A percentile compares a stretch with the other conserved stretches of the same genome.
phyloP scores from a whole-genome alignment of 441 rosid genomes.

The Bruguiera hainesii region DNA sequence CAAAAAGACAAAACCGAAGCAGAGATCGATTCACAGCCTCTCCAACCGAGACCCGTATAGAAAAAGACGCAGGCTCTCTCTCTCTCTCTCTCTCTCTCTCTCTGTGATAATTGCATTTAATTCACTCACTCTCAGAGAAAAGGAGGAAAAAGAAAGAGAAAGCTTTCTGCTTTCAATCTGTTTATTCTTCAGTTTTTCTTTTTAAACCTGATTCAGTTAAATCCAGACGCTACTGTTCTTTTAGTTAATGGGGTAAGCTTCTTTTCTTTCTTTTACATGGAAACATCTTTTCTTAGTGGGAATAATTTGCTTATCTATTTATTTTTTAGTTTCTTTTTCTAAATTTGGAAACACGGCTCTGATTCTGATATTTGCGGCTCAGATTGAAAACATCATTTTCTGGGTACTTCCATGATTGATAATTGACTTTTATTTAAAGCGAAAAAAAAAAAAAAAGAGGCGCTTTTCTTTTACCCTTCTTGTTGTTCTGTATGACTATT shows the following conservation, averaged over 20 bases:
- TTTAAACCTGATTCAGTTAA: background rate
- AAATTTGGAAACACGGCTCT: constrained; percentile 35
- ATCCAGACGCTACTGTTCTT: background rate
- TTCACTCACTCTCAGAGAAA: background rate
- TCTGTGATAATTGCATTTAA: background rate
- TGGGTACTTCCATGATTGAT: constrained; percentile 6
- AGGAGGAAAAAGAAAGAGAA: background rate
- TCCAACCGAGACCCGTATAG: too few relatives aligned
- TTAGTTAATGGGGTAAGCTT: background rate
- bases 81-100: background rate
- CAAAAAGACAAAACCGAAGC: too few relatives aligned
- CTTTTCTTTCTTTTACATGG: background rate
- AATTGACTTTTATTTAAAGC: background rate
- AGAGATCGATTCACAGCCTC: too few relatives aligned
- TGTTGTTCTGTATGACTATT: background rate
- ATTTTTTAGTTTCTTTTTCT: constrained; percentile 11
- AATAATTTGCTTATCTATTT: background rate
- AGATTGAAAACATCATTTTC: constrained; percentile 34
- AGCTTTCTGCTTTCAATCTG: background rate
- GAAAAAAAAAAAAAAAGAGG: background rate
- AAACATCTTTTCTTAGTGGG: background rate
- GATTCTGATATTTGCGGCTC: constrained; percentile 33
- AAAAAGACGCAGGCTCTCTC: background rate
- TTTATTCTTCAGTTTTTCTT: background rate
- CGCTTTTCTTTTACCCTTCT: constrained; percentile 5